Conservation (phyloP, 352 stramenopile species). For the Saprolegnia diclina region DNA sequence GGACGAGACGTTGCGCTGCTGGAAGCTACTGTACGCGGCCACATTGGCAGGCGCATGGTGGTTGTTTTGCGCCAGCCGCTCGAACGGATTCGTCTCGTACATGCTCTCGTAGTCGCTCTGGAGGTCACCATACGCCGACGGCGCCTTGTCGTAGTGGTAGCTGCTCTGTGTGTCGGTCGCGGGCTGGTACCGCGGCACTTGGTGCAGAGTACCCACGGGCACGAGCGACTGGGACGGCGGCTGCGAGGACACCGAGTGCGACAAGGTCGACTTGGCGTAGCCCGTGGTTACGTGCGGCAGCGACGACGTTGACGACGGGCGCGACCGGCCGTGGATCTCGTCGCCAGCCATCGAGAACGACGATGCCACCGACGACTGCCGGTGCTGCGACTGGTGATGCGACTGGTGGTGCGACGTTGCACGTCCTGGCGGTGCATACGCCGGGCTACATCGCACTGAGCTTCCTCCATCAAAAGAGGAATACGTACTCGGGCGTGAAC, state of each 20-base stretch:
- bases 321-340: background rate
- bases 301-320: background rate
- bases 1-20: background rate
- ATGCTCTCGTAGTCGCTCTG: conserved; percentile 9
- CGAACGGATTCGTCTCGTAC: conserved; percentile 27
- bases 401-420: background rate
- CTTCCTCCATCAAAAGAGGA: background rate
- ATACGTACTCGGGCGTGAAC: background rate
- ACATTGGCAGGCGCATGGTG: background rate
- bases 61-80: background rate
- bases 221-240: background rate
- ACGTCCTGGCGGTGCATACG: background rate
- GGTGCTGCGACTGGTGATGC: background rate
- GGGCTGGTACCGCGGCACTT: background rate
- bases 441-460: background rate
- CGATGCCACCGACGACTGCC: background rate
- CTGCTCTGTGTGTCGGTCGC: background rate
- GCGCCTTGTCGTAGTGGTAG: background rate
- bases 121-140: background rate
- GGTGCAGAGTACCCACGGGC: too few species aligned
- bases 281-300: background rate
- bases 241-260: background rate
- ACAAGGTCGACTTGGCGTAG: background rate
- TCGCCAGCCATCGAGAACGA: background rate
- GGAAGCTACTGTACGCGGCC: background rate